Evolutionary conservation across 768 basidiomycete genomes (phyloP).

Genomic region (Boletus rufocinnamomeus): DNA sequence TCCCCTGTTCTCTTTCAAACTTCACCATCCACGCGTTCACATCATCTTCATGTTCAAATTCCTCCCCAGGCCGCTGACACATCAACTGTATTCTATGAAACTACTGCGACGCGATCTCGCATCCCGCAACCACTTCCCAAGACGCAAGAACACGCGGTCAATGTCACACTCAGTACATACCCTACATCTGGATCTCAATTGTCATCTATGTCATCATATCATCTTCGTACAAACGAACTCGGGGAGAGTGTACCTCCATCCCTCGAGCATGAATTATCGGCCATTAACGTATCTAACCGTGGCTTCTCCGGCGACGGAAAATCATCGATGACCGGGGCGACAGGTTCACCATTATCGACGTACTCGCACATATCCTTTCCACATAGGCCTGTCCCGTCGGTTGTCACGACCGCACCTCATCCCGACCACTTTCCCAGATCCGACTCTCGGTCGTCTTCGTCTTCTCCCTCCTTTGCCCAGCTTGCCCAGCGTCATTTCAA

Average conservation of each 20-base stretch:
- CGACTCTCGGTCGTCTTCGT: constrained; percentile 12
- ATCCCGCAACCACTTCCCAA: constrained; percentile 21
- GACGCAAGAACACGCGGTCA: constrained; percentile 24
- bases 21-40: constrained; percentile 31
- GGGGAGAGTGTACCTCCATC: constrained; percentile 15
- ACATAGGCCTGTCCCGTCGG: constrained; percentile 53
- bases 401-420: constrained; percentile 47
- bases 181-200: constrained; percentile 35
- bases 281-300: constrained; percentile 23
- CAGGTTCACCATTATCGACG: constrained; percentile 16
- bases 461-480: constrained; percentile 21
- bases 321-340: not conserved
- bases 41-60: constrained; percentile 33
- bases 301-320: constrained; percentile 12
- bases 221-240: constrained; percentile 24
- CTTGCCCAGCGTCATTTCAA: constrained; percentile 30
- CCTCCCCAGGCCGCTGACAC: constrained; percentile 40
- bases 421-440: constrained; percentile 17
- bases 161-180: constrained; percentile 31
- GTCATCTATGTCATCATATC: constrained; percentile 37
- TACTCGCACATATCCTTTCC: constrained; percentile 31
- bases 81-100: constrained; percentile 71
- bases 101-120: constrained; percentile 41
- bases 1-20: constrained; percentile 54
- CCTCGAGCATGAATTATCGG: constrained; percentile 26